These are phyloP conservation scores for Populus euphratica DNA, from an alignment of 345 rosid species.

Conservation along the genomic window DNA sequence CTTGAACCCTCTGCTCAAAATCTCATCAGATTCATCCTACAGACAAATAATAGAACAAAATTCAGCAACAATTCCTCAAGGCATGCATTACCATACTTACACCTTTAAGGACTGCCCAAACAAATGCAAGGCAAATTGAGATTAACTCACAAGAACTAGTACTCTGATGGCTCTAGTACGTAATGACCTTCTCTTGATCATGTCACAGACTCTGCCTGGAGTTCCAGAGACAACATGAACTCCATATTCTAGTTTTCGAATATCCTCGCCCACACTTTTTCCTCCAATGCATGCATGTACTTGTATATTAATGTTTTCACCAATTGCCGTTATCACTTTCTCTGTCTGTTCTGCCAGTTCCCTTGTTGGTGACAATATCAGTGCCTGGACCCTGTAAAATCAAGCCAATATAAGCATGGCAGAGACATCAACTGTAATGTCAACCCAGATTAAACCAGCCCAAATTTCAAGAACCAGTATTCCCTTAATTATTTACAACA, in stretches of 20 bases:
- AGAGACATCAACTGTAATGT: no score
- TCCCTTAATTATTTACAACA: background rate
- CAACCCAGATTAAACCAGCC: background rate
- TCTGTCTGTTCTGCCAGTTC: constrained; percentile 91
- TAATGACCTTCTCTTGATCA: constrained; percentile 95
- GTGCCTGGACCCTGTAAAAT: constrained; percentile 74
- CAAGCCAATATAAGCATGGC: background rate
- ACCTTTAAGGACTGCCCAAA: background rate
- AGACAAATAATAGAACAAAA: background rate
- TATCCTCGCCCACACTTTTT: constrained; percentile 95
- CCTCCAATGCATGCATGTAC: constrained; percentile 92
- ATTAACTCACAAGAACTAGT: constrained; percentile 34
- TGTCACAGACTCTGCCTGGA: constrained; percentile 95
- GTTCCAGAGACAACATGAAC: constrained; percentile 91
- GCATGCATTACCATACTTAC: background rate
- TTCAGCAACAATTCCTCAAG: background rate
- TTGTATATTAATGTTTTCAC: constrained; percentile 64
- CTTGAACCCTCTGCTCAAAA: constrained; percentile 98
- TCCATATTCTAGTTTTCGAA: constrained; percentile 63
- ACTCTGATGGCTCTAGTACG: constrained; percentile 69
- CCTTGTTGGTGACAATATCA: constrained; percentile 92
- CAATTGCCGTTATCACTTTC: constrained; percentile 74
- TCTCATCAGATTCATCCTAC: constrained; percentile 93
- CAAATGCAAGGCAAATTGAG: background rate
- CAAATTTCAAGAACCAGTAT: background rate